These are phyloP conservation scores for Metschnikowia baotianmanensis DNA, from an alignment of 805 yeast genomes.

Conservation along the genomic window DNA sequence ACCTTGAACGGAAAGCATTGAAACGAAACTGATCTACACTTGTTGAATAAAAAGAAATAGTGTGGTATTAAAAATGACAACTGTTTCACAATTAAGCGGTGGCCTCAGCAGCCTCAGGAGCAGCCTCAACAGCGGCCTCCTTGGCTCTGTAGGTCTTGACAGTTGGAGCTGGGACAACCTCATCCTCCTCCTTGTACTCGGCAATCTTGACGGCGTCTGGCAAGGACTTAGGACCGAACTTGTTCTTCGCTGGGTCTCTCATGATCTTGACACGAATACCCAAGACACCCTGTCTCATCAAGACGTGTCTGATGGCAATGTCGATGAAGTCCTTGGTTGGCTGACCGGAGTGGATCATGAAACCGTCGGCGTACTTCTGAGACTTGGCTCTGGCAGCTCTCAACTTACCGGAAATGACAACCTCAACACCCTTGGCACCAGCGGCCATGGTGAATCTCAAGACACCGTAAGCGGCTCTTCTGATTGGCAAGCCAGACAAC, in stretches of 20 bases:
- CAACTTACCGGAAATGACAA: constrained; percentile 98
- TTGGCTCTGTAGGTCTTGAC: constrained; percentile 69
- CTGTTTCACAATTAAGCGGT: constrained; percentile 15
- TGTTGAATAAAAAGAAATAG: not conserved
- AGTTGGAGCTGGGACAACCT: constrained; percentile 71
- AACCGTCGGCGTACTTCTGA: constrained; percentile 99
- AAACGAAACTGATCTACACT: too few species aligned
- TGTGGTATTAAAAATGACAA: not conserved
- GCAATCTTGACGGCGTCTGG: constrained; percentile 92
- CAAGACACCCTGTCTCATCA: constrained; percentile 99
- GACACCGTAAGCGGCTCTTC: constrained; percentile 99
- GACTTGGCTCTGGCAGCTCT: constrained; percentile 99
- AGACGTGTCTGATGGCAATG: constrained; percentile 98
- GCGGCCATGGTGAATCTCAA: constrained; percentile 99
- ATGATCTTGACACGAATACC: constrained; percentile 99
- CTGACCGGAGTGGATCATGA: constrained; percentile 99
- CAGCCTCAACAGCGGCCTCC: constrained; percentile 32
- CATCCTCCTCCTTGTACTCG: constrained; percentile 93
- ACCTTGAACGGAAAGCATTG: too few species aligned
- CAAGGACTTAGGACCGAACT: constrained; percentile 82
- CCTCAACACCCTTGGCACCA: constrained; percentile 99
- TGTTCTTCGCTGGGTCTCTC: constrained; percentile 92
- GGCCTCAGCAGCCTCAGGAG: constrained; percentile 18
- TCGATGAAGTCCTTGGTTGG: constrained; percentile 99
- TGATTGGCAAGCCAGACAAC: constrained; percentile 97